Percentiles rank a stretch among this genome's conserved stretches.
Conservation (phyloP, 257 asterid genomes). For the Salvia rosmarinus region DNA sequence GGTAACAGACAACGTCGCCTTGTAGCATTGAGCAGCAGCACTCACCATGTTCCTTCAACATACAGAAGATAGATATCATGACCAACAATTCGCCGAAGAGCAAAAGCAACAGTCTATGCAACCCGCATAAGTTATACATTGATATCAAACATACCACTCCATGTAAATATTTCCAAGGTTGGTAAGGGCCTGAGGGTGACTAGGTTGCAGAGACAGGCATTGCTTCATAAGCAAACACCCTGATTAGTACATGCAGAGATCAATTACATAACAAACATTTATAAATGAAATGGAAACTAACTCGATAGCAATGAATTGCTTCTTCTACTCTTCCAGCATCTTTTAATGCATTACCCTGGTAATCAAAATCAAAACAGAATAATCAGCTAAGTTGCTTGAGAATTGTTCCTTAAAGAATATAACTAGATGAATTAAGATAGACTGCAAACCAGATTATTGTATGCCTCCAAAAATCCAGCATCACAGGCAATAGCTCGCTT, state of each 20-base stretch:
- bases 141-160: conserved; percentile 75
- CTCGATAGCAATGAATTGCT: conserved; percentile 89
- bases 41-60: conserved; percentile 84
- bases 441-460: conserved; percentile 78
- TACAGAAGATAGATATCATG: conserved; percentile 19
- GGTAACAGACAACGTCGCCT: conserved; percentile 87
- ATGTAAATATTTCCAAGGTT: conserved; percentile 96
- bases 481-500: conserved; percentile 95
- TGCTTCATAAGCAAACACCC: conserved; percentile 57
- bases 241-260: conserved; percentile 30
- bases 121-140: neutral
- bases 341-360: conserved; percentile 94
- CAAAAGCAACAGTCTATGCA: conserved; percentile 2
- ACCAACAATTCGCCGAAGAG: conserved; percentile 22
- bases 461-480: conserved; percentile 91
- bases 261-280: conserved; percentile 23
- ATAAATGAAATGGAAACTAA: conserved; percentile 46
- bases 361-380: conserved; percentile 25
- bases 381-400: conserved; percentile 21
- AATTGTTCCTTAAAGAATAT: conserved; percentile 11
- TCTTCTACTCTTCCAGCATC: conserved; percentile 97
- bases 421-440: conserved; percentile 11
- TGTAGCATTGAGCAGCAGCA: conserved; percentile 96
- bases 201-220: conserved; percentile 93
- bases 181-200: conserved; percentile 96